A percentile compares a stretch with the other conserved stretches of the same genome.
Evolutionary conservation across 257 asterid species (phyloP).

Genomic region (Jaltomata sinuosa): DNA sequence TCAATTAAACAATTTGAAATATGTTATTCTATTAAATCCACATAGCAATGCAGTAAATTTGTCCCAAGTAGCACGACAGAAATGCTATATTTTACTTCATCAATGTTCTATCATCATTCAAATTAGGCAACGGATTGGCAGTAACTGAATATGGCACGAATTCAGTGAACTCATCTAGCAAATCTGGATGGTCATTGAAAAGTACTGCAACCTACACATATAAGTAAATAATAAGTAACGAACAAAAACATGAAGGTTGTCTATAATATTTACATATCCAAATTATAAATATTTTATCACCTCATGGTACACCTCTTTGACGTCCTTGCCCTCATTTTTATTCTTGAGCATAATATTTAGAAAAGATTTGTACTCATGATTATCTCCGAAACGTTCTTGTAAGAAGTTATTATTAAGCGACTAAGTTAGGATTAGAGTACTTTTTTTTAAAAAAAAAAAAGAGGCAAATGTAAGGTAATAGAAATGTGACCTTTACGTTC

Average conservation of each 20-base stretch:
- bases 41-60: no score
- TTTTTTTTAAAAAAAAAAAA: not conserved
- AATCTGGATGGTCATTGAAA: slow-evolving; percentile 75
- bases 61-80: no score
- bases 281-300: slow-evolving; percentile 16
- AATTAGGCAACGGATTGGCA: no score
- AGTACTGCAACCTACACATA: slow-evolving; percentile 65
- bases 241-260: not conserved
- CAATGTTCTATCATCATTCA: no score
- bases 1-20: no score
- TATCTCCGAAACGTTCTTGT: slow-evolving; percentile 79
- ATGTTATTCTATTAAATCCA: no score
- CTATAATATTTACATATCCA: not conserved
- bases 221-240: not conserved
- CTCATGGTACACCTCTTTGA: slow-evolving; percentile 82
- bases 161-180: slow-evolving; percentile 84
- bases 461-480: not conserved
- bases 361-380: slow-evolving; percentile 84
- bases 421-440: not conserved
- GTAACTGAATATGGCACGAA: slow-evolving; percentile 19
- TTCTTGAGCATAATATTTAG: slow-evolving; percentile 88
- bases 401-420: slow-evolving; percentile 10
- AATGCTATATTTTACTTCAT: no score
- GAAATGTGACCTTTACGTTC: slow-evolving; percentile 67
- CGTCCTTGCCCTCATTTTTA: slow-evolving; percentile 80